Percentiles rank a stretch among this genome's conserved stretches.
Conservation (phyloP, 257 asterid genomes). For the Jacaranda mimosifolia region DNA sequence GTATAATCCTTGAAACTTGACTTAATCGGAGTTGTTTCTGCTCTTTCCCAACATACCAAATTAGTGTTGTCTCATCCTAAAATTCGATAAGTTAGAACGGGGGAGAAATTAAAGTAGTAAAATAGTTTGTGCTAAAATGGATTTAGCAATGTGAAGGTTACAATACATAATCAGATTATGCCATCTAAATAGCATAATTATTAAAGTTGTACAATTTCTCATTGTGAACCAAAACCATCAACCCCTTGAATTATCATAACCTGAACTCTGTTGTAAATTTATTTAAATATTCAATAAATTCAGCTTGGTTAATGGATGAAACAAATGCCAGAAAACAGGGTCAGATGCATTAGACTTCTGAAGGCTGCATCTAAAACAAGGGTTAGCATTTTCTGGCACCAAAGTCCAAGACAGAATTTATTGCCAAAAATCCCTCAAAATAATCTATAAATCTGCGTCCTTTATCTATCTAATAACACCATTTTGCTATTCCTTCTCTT, state of each 20-base stretch:
- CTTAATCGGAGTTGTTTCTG: slow-evolving; percentile 64
- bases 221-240: neutral
- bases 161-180: neutral
- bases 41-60: slow-evolving; percentile 72
- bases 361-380: slow-evolving; percentile 3
- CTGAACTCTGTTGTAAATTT: neutral
- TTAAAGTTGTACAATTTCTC: neutral
- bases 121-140: slow-evolving; percentile 26
- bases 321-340: slow-evolving; percentile 10
- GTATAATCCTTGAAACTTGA: slow-evolving; percentile 75
- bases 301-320: slow-evolving; percentile 20
- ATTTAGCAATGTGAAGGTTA: neutral
- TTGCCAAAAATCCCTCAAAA: neutral
- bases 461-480: neutral
- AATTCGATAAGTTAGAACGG: slow-evolving; percentile 25
- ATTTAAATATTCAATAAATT: neutral
- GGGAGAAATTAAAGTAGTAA: slow-evolving; percentile 1
- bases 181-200: slow-evolving; percentile 8
- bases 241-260: slow-evolving; percentile 17
- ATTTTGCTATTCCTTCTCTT: neutral
- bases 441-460: neutral
- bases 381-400: neutral
- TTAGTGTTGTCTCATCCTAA: slow-evolving; percentile 70
- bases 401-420: slow-evolving; percentile 2
- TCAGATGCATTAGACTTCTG: slow-evolving; percentile 14